Evolutionary conservation across 2,329 filamentous ascomycete species (phyloP), one percentile per base, ranked within the genome.

Genomic region (Ceratocystis smalleyi): DNA sequence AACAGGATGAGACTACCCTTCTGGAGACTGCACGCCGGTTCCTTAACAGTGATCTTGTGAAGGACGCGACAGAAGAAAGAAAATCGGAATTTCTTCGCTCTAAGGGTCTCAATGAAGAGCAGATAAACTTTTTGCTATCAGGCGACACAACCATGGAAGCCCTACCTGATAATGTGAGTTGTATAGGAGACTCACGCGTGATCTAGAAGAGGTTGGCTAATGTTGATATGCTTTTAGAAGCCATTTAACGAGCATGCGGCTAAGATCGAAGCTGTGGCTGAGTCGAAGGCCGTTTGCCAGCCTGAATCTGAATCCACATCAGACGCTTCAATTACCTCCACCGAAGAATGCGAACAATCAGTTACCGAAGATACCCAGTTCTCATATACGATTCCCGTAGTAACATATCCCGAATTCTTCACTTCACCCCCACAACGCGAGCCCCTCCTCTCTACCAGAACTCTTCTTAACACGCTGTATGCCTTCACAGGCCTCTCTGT

Each of bases 81-180:
- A 95, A 95, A 76, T 77, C 81, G 22, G 81, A 82, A 6, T 96
- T 96, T 69, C 76, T 96, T 1, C 80, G 85, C 70, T 83, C 82
- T 61, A 96, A 96, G 73, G 89, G 89, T 2, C 76, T 96, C 6
- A 76, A 75, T 2, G 76, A 81, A 3, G 77, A 80, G 40, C 84
- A 92, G 67, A 89, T 95, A 67, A 77, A 88, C 68, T 76, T 77
- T 61, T 77, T 95, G 6, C 75, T 96, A 17, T 71, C 68, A 2
- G 70, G 63, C 43, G 35, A 43, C 22, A 35, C 19, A 40, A 3
- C 51, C 7, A n/a, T 22, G 1, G 30, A 45, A 24, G 10, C 35
- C 10, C 49, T 40, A 17, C 7, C 51, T 19, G 40, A 24, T 22
- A 19, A 27, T 43, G 59, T 49, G 24, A 19, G 17, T 30, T 12